Base-by-base conservation (phyloP, 2,329 filamentous ascomycete species). In the Paraconiothyrium brasiliense region DNA sequence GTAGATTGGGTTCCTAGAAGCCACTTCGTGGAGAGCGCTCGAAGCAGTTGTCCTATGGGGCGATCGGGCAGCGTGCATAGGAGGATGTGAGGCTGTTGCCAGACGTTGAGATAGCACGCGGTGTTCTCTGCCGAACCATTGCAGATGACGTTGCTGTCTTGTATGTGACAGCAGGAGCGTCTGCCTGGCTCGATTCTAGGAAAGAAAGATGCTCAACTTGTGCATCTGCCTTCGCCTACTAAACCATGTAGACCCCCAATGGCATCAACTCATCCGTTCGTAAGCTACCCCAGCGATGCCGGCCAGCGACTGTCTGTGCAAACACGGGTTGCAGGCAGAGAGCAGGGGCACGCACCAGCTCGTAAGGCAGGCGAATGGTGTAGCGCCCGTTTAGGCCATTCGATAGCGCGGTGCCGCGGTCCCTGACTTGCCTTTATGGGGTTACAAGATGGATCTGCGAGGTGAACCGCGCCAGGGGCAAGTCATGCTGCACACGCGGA, bases 401-500 rank as follows among this genome's bases (percentile, higher is more conserved):
- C 54, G 24, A 54, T 58, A 54, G 59, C 47, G 52, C 13, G 30
- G 46, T 37, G 24, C 34, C 4, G 3, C 47, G 32, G 49, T 60
- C 54, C 61, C 54, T 60, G 62, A 9, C 43, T 43, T 54, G 34
- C 37, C 48, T 39, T n/a, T 24, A 7, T 37, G 30, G n/a, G 39
- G 24, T 50, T 11, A 35, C 22, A 48, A 22, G 16, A 24, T 39
- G 48, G 57, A 50, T 44, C 10, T 20, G 48, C 37, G 32, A 49
- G 54, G 54, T 57, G 54, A 57, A 57, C 54, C 32, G 54, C 44
- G 39, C 52, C 41, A 55, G 52, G 52, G 52, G 52, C 49, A 39
- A 20, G 8, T 34, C n/a, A n/a, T 8, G 51, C 37, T 55, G 52
- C 52, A 46, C 39, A 34, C 34, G 52, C 39, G 16, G 52, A 55